Evolutionary conservation across 2,329 filamentous ascomycete species (phyloP), one percentile per base, ranked within the genome.

Genomic region (Beauveria scarabaeidicola): DNA sequence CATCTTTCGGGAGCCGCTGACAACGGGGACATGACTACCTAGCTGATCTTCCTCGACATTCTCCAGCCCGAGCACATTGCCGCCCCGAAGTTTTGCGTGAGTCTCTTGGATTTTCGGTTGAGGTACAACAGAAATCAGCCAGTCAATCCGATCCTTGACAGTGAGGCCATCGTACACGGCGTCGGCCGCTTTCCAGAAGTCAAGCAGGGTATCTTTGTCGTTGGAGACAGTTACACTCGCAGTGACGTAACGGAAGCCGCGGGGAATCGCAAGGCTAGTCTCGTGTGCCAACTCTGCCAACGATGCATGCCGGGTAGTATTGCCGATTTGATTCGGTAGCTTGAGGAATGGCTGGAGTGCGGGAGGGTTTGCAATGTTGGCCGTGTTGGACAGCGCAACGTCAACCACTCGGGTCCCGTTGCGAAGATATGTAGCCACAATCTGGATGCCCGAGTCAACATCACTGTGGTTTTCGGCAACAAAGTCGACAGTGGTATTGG

Each of bases 211-310:
- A 13, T 27, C 38, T 19, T 47, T 52, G 52, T 63, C 61, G 59
- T 61, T 62, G 40, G 48, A 40, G 43, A 63, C 36, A 19, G 62
- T 63, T 5, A 62, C 47, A 38, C 58, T 62, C 4, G 61, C 61
- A 13, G 62, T 63, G 1, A 63, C 62, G 51, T 63, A 63, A 52
- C 62, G 62, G 41, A 59, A 63, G 23, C 62, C 62, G 13, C 60
- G 60, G 9, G 61, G 52, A 56, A 63, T 50, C 11, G 61, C 59
- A 11, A 52, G 32, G 32, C 62, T 62, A 19, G 59, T 60, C 36
- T 62, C 46, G 29, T 61, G 61, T 8, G 61, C 61, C 41, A 63
- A 40, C 3, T 56, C 58, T 27, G 62, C 58, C 21, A 63, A 48
- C 6, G 59, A 61, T 21, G 61, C 58, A 36, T 62, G 54, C 0